A percentile compares a stretch with the other conserved stretches of the same genome.
Conservation (phyloP, 176 grass and related monocot genomes). For the Oryza glaberrima region DNA sequence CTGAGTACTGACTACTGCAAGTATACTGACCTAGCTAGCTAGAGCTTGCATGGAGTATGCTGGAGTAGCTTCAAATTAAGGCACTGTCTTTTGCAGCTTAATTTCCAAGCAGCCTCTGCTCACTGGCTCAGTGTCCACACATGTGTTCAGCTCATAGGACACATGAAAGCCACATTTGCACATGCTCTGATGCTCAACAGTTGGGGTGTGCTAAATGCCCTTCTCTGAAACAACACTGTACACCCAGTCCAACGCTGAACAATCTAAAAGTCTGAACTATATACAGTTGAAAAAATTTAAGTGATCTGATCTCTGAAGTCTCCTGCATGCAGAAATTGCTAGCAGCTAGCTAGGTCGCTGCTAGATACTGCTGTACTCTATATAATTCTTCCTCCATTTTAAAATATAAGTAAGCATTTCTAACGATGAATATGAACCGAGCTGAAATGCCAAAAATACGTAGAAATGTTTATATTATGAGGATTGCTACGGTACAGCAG, state of each 20-base stretch:
- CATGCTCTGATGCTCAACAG: conserved; percentile 21
- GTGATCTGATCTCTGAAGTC: neutral
- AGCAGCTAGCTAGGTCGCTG: neutral
- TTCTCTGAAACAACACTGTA: neutral
- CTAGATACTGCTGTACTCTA: too few species aligned
- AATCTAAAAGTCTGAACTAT: neutral
- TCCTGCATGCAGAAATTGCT: neutral
- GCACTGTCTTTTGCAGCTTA: conserved; percentile 16
- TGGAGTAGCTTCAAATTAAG: conserved; percentile 21
- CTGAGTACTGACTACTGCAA: neutral
- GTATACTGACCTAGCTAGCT: neutral
- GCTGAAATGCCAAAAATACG: too few species aligned
- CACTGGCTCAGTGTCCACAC: neutral
- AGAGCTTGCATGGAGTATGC: neutral
- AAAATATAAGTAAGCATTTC: too few species aligned
- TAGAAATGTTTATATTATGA: too few species aligned
- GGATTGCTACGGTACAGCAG: too few species aligned
- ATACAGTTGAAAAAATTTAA: neutral
- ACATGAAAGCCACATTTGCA: neutral
- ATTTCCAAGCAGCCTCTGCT: neutral
- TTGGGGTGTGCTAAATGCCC: conserved; percentile 1
- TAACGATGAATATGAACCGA: too few species aligned
- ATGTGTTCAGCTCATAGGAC: conserved; percentile 30
- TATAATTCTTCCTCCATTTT: too few species aligned
- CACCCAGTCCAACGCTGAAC: neutral